phyloP scores from a whole-genome alignment of 441 rosid species.

The Manihot esculenta region DNA sequence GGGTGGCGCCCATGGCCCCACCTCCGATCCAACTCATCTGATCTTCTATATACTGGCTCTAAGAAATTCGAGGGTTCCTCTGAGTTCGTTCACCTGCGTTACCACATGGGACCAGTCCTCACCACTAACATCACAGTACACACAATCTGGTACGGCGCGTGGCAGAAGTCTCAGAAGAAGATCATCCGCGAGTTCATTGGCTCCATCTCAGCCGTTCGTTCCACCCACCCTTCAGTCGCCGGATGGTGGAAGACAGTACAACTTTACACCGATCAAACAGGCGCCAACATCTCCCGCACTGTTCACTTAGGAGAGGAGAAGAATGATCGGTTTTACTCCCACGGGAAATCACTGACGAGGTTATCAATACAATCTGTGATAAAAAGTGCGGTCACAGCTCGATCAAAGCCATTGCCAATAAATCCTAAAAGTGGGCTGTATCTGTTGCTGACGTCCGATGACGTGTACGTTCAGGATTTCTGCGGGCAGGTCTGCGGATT shows the following conservation, averaged over 20 bases:
- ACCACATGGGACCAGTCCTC: conserved; percentile 97
- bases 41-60: conserved; percentile 47
- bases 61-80: conserved; percentile 98
- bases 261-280: conserved; percentile 90
- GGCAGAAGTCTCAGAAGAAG: conserved; percentile 72
- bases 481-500: conserved; percentile 94
- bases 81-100: conserved; percentile 74
- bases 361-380: conserved; percentile 85
- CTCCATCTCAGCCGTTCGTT: conserved; percentile 63
- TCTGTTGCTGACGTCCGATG: conserved; percentile 73
- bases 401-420: conserved; percentile 62
- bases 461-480: conserved; percentile 91
- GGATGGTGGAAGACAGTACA: conserved; percentile 96
- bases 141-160: conserved; percentile 90
- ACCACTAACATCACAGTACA: conserved; percentile 82
- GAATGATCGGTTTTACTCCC: conserved; percentile 86
- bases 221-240: conserved; percentile 69
- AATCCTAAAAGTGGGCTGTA: conserved; percentile 75
- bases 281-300: conserved; percentile 62
- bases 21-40: conserved; percentile 48
- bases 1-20: conserved; percentile 88
- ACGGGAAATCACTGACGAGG: conserved; percentile 81
- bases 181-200: conserved; percentile 83
- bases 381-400: conserved; percentile 63
- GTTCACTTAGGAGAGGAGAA: conserved; percentile 70